Conservation (phyloP, 306 rosid species). For the Trifolium pratense region DNA sequence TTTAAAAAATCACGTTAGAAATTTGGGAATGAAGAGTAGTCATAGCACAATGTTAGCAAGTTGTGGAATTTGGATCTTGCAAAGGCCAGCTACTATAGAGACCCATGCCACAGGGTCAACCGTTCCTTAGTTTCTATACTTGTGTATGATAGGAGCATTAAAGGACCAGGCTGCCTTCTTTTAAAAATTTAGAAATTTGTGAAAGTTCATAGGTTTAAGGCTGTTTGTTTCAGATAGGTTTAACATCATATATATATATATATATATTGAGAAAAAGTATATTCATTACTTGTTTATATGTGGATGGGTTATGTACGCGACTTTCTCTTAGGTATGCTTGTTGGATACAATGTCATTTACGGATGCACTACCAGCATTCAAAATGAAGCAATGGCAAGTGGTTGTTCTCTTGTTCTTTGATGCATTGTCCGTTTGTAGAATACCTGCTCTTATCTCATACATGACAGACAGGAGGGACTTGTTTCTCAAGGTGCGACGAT, state of each 20-base stretch:
- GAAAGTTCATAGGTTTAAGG: conserved; percentile 18
- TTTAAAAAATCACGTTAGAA: conserved; percentile 31
- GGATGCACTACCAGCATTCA: conserved; percentile 87
- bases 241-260: too few species aligned
- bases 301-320: conserved; percentile 17
- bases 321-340: conserved; percentile 63
- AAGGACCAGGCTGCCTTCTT: not conserved
- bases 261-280: not conserved
- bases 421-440: conserved; percentile 78
- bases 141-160: not conserved
- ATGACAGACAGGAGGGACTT: conserved; percentile 64
- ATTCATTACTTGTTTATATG: conserved; percentile 8
- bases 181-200: conserved; percentile 7
- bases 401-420: conserved; percentile 76
- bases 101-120: not conserved
- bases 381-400: conserved; percentile 90
- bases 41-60: not conserved
- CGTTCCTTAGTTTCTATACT: conserved; percentile 4
- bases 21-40: conserved; percentile 4
- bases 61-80: conserved; percentile 18
- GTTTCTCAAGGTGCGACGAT: conserved; percentile 65
- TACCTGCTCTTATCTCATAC: conserved; percentile 72
- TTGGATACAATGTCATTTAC: conserved; percentile 83
- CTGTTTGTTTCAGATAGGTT: not conserved
- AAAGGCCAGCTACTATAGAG: not conserved